Conservation (phyloP, 1,284 basidiomycete genomes). For the Leccinum subrobustum region DNA sequence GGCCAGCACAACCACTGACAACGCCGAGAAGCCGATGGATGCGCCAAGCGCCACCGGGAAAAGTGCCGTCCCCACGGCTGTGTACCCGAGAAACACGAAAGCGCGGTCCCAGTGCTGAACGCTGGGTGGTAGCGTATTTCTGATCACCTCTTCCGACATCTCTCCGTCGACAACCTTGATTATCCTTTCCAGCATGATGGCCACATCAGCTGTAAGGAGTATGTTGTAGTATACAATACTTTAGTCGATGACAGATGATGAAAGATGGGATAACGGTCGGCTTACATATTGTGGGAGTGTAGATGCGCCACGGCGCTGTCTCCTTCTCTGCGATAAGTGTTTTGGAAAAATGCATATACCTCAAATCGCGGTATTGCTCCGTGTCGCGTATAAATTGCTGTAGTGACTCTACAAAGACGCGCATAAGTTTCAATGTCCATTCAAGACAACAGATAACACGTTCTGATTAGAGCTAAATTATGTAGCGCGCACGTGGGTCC, state of each 20-base stretch:
- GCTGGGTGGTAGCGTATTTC: background rate
- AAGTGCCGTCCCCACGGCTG: background rate
- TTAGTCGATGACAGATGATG: background rate
- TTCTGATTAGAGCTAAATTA: constrained; percentile 14
- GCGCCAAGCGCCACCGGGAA: background rate
- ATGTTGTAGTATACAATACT: background rate
- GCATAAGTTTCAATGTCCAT: constrained; percentile 3
- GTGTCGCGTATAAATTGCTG: background rate
- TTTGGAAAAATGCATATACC: constrained; percentile 12
- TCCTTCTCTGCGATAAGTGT: constrained; percentile 17
- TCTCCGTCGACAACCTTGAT: constrained; percentile 23
- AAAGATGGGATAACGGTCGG: background rate
- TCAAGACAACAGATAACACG: background rate
- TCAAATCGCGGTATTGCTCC: constrained; percentile 17
- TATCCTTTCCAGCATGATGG: constrained; percentile 24
- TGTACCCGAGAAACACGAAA: background rate
- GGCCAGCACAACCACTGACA: background rate
- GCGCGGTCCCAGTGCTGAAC: background rate
- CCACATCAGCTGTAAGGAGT: constrained; percentile 18
- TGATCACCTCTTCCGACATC: constrained; percentile 9
- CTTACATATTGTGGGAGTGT: constrained; percentile 23
- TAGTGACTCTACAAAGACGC: constrained; percentile 12
- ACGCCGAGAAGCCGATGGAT: background rate
- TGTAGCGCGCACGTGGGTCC: constrained; percentile 25
- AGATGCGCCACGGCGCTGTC: constrained; percentile 15